These are phyloP conservation scores for Byssothecium circinans DNA, from an alignment of 2,329 filamentous ascomycete genomes.

Conservation along the genomic window DNA sequence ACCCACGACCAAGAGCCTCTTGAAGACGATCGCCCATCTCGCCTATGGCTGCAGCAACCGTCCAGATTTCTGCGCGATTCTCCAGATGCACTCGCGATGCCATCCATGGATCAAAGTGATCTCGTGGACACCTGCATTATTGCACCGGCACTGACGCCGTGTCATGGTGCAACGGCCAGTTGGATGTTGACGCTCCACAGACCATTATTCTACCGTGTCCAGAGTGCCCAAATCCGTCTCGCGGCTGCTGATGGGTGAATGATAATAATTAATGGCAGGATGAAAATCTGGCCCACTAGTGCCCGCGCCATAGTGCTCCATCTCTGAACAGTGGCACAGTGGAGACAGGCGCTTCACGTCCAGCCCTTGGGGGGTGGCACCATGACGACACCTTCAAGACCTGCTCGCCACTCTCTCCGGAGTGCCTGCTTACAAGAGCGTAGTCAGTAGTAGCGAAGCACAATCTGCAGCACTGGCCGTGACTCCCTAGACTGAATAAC, in stretches of 20 bases:
- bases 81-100: too few species aligned
- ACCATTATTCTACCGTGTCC: neutral
- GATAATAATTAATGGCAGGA: neutral
- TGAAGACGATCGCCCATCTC: too few species aligned
- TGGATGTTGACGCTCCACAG: neutral
- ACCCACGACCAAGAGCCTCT: too few species aligned
- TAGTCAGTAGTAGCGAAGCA: too few species aligned
- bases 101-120: neutral
- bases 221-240: neutral
- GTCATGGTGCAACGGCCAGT: neutral
- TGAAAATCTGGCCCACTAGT: neutral
- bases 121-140: conserved; percentile 5
- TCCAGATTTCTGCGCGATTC: too few species aligned
- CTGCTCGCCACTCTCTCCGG: neutral
- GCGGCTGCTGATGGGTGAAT: neutral
- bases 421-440: too few species aligned
- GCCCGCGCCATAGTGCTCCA: neutral
- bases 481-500: too few species aligned
- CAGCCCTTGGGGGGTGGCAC: neutral
- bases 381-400: neutral
- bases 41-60: too few species aligned
- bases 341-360: too few species aligned
- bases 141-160: neutral
- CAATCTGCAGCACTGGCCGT: too few species aligned
- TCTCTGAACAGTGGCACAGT: neutral